Conservation (phyloP, 2,329 filamentous ascomycete genomes). For the Ophiocordyceps polyrhachis-furcata region DNA sequence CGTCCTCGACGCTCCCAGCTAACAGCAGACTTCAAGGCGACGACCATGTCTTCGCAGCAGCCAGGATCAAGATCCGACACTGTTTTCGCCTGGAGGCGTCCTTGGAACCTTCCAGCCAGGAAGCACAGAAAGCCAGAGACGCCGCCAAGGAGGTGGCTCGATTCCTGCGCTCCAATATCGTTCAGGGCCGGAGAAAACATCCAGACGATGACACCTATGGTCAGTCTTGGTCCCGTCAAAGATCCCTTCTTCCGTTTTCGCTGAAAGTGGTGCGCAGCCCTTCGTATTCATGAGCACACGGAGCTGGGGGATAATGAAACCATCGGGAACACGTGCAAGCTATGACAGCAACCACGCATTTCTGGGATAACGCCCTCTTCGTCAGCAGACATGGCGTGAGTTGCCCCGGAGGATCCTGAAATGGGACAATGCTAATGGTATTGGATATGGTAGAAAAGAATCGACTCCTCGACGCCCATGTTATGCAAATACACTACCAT, state of each 20-base stretch:
- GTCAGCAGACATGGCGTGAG: too few relatives aligned
- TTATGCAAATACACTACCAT: not conserved
- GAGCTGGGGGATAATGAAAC: constrained; percentile 89
- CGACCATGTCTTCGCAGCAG: constrained; percentile 44
- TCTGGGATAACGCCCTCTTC: too few relatives aligned
- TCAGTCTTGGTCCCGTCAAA: constrained; percentile 18
- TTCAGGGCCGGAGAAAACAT: constrained; percentile 51
- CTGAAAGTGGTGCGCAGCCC: constrained; percentile 29
- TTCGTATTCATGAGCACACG: constrained; percentile 78
- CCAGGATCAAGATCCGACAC: constrained; percentile 53
- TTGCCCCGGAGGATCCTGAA: not conserved
- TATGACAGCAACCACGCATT: constrained; percentile 1
- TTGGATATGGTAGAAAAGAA: not conserved
- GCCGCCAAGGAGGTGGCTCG: constrained; percentile 70
- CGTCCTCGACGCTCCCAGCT: not conserved
- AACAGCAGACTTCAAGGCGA: constrained; percentile 41
- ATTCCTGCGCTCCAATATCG: constrained; percentile 66
- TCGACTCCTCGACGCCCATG: not conserved
- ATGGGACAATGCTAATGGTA: not conserved
- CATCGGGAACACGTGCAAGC: constrained; percentile 22
- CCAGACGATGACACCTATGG: constrained; percentile 33
- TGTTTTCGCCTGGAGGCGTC: constrained; percentile 51
- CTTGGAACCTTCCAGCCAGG: constrained; percentile 37
- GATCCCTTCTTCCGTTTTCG: not conserved
- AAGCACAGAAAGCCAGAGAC: constrained; percentile 44